phyloP scores from a whole-genome alignment of 2,329 filamentous ascomycete genomes.

The Fusarium clavum region DNA sequence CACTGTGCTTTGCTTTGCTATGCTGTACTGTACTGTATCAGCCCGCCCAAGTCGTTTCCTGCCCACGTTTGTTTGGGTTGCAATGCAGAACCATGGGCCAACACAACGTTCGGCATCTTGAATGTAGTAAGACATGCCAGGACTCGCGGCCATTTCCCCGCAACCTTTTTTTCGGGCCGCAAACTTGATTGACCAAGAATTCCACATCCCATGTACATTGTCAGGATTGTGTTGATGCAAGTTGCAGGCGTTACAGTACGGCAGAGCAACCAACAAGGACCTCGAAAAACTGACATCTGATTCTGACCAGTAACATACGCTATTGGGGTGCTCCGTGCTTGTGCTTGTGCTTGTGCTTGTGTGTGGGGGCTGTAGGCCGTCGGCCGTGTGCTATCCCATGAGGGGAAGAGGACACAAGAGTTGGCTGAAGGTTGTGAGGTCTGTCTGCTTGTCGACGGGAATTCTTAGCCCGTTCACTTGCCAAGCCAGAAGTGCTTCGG shows the following conservation, averaged over 20 bases:
- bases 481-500: slow-evolving; percentile 15
- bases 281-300: slow-evolving; percentile 46
- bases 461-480: slow-evolving; percentile 21
- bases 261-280: slow-evolving; percentile 22
- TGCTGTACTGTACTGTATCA: background rate
- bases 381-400: background rate
- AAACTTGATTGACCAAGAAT: slow-evolving; percentile 13
- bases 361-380: slow-evolving; percentile 22
- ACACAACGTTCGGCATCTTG: slow-evolving; percentile 19
- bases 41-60: slow-evolving; percentile 8
- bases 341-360: slow-evolving; percentile 28
- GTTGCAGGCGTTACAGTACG: slow-evolving; percentile 6
- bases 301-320: slow-evolving; percentile 22
- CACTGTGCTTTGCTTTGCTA: background rate
- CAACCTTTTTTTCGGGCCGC: slow-evolving; percentile 18
- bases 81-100: slow-evolving; percentile 14
- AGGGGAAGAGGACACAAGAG: slow-evolving; percentile 16
- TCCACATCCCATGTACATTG: slow-evolving; percentile 5
- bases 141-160: slow-evolving; percentile 35
- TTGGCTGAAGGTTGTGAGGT: slow-evolving; percentile 4
- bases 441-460: background rate
- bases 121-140: slow-evolving; percentile 11
- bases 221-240: slow-evolving; percentile 29
- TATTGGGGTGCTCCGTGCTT: slow-evolving; percentile 32
- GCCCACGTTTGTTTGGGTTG: slow-evolving; percentile 30